Base-by-base conservation (phyloP, 1,284 basidiomycete species). In the Chondrostereum purpureum region DNA sequence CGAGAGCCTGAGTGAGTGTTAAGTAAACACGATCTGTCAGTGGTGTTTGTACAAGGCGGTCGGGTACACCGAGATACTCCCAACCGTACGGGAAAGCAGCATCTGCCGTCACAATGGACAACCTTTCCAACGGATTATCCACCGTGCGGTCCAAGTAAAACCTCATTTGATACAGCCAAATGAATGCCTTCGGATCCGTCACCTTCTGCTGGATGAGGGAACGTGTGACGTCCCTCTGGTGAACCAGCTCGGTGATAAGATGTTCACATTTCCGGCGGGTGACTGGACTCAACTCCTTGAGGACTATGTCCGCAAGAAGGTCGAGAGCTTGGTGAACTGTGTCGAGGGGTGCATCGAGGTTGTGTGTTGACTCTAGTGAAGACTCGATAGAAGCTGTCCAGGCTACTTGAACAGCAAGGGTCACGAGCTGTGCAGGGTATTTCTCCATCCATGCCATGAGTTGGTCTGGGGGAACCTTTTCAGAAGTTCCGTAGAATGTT, bases 121-220 rank as follows among this genome's bases (percentile, higher is more conserved):
- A 72, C 19, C 91, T 73, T 19, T 93, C 81, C 34, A 96, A 70
- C 0, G 92, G 87, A 53, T 89, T 85, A 31, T 84, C 78, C 11
- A 78, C 60, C 0, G 67, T 61, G 12, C 73, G 71, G 57, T 96
- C 84, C 38, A 96, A 76, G 63, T 99, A 98, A 72, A 94, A 99
- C 5, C 96, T 89, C 95, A 99, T 98, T 62, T 99, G 94, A 55
- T 92, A 96, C 8, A 98, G 72, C 96, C 96, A 99, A 4, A 81
- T 78, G 63, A 99, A 99, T 46, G 78, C 77, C 53, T 80, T 82
- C 48, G 78, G 67, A 50, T 87, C 82, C 1, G 67, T 52, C 8
- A 88, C 75, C n/a, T 71, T 66, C 54, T 85, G 77, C 45, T 80
- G 72, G 43, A 91, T 77, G 44, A 99, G 81, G 8, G 78, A 68